Conservation (phyloP, 176 grass and related monocot genomes). For the Oryza punctata region DNA sequence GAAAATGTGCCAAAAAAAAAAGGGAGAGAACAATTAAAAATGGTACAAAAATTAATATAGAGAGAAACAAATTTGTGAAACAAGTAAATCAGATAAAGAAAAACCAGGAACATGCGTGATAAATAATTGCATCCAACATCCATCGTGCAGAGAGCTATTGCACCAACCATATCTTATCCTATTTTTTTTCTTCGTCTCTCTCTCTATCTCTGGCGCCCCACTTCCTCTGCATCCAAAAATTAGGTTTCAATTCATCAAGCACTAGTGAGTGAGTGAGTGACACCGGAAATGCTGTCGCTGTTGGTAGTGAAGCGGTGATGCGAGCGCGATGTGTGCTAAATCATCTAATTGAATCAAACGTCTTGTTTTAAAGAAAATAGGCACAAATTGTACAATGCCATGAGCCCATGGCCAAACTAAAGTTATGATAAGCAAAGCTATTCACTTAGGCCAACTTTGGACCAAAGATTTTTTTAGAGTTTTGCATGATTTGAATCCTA, state of each 20-base stretch:
- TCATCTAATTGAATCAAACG: background rate
- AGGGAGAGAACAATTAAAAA: background rate
- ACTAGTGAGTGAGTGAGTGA: background rate
- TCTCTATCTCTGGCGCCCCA: background rate
- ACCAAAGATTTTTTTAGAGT: background rate
- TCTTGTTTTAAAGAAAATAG: background rate
- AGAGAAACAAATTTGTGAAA: background rate
- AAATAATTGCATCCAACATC: constrained; percentile 19
- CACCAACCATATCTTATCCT: constrained; percentile 34
- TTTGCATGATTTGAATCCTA: background rate
- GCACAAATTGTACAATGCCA: background rate
- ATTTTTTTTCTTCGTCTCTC: background rate
- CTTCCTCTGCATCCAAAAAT: constrained; percentile 14
- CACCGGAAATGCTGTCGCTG: constrained; percentile 19
- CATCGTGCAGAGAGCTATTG: constrained; percentile 30
- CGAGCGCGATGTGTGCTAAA: background rate
- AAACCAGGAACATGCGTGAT: background rate
- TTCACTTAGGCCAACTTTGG: background rate
- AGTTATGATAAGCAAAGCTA: background rate
- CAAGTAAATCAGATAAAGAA: background rate
- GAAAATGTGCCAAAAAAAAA: background rate
- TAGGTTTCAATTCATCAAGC: constrained; percentile 16
- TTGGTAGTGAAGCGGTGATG: constrained; percentile 25
- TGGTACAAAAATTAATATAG: background rate
- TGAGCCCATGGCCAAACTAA: background rate